Percentiles rank a stretch among this genome's conserved stretches.
Evolutionary conservation across 1,139 yeast species (phyloP).

Genomic region (Protomyces arabidopsidicola): DNA sequence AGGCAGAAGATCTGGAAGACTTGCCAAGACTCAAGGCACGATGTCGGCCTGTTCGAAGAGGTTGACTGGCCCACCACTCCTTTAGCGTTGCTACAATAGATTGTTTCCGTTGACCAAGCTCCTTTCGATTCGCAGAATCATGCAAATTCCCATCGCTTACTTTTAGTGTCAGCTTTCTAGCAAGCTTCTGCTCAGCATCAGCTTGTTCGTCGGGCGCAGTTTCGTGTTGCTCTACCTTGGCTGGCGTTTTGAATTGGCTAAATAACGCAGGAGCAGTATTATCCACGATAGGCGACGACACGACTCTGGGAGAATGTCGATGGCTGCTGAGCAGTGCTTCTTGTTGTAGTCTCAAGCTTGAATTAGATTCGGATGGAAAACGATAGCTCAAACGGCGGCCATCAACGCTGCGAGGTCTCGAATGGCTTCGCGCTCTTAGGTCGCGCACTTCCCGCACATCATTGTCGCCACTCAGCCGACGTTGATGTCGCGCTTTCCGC

Average conservation of each 20-base stretch:
- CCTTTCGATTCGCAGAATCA: constrained; percentile 10
- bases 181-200: neutral
- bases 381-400: neutral
- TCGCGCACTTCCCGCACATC: neutral
- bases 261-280: neutral
- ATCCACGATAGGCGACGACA: neutral
- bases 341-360: neutral
- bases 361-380: neutral
- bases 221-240: neutral
- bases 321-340: neutral
- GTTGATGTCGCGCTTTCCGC: constrained; percentile 4
- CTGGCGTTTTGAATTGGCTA: neutral
- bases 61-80: constrained; percentile 20
- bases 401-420: neutral
- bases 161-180: neutral
- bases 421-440: neutral
- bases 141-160: neutral
- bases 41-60: neutral
- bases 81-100: constrained; percentile 9
- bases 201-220: neutral
- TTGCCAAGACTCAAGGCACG: neutral
- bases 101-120: constrained; percentile 7
- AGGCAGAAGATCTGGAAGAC: neutral
- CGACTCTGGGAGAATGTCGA: neutral
- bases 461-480: neutral